Evolutionary conservation across 2,329 filamentous ascomycete species (phyloP), one percentile per base, ranked within the genome.

Genomic region (Alternaria sp.): DNA sequence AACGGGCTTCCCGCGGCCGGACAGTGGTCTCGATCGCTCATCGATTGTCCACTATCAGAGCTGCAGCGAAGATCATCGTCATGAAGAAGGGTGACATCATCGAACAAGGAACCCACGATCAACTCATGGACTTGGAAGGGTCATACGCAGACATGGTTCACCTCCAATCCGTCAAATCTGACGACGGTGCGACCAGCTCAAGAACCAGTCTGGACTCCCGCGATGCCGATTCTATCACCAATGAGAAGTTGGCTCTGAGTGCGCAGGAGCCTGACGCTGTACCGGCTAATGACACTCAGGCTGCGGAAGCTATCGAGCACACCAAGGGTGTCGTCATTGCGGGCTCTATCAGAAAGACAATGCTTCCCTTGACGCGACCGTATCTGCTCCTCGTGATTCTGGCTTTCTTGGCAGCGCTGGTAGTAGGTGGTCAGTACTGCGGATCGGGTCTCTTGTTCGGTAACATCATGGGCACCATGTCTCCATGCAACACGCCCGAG

Each of bases 401-500:
- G 9, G 87, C 85, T 0, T 79, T 88, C 12, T 76, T 86, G 9
- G 83, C 83, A 6, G 82, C 86, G 1, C 76, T 81, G 49, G 77
- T 89, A 40, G 86, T 89, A 5, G 87, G 87, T 8, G 84, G 83
- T 12, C 85, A 87, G 1, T 89, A 87, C 73, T 85, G 86, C 17
- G 86, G 83, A 1, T 83, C 85, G 51, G 87, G 86, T 17, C 78
- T 88, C 6, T 85, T 90, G 44, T 89, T 90, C 62, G 88, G 88
- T 49, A 85, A 87, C 71, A 86, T 86, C 1, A 83, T 90, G 47
- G 85, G 86, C n/a, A 83, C 78, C 43, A 78, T 90, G 40, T 87
- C 83, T 61, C 83, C 85, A 1, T 89, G 87, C 75, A 82, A 85
- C 43, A 77, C 80, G 11, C 74, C 81, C 2, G 77, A 79, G 5